Evolutionary conservation across 176 grass and related monocot genomes (phyloP).

Genomic region (Avena insularis): DNA sequence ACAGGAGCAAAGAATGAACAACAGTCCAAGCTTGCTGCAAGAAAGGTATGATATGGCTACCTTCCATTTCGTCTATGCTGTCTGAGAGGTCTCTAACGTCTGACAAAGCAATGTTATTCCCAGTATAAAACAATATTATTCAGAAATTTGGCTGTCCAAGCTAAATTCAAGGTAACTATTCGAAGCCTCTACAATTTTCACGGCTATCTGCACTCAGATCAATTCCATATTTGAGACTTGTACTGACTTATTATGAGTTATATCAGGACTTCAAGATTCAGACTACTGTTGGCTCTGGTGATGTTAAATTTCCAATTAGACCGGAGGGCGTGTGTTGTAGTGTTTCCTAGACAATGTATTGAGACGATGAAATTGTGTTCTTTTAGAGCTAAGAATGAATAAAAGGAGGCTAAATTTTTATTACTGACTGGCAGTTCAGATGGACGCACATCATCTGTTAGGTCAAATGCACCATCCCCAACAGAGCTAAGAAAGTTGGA

Average conservation of each 20-base stretch:
- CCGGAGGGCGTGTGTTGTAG: conserved; percentile 56
- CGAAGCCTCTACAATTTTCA: conserved; percentile 30
- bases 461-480: too few relatives aligned
- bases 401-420: too few relatives aligned
- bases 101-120: conserved; percentile 40
- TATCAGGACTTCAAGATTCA: conserved; percentile 93
- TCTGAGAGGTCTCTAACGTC: neutral
- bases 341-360: too few relatives aligned
- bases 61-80: conserved; percentile 16
- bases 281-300: conserved; percentile 96
- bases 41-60: conserved; percentile 65
- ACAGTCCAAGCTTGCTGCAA: conserved; percentile 91
- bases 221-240: conserved; percentile 12
- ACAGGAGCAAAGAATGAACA: conserved; percentile 94
- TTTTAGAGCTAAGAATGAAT: too few relatives aligned
- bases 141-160: conserved; percentile 94
- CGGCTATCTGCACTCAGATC: neutral
- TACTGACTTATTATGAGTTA: conserved; percentile 15
- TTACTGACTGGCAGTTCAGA: too few relatives aligned
- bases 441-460: too few relatives aligned
- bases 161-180: conserved; percentile 89
- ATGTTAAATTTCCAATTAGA: conserved; percentile 93
- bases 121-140: conserved; percentile 79
- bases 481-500: too few relatives aligned
- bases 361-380: too few relatives aligned